phyloP scores from a whole-genome alignment of 805 yeast genomes.

The Kluyveromyces nonfermentans region DNA sequence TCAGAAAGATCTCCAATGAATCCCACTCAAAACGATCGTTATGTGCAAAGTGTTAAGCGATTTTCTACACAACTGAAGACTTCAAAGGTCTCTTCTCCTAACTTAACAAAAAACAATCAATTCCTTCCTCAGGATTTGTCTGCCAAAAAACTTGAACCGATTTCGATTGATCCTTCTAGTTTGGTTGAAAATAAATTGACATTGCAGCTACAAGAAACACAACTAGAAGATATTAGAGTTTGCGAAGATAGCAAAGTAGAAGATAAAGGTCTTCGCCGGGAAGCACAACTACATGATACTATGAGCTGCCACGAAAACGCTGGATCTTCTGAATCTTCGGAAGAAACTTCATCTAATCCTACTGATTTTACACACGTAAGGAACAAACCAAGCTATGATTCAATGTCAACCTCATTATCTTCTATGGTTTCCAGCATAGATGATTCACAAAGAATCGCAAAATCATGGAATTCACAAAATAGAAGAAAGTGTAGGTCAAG shows the following conservation, averaged over 20 bases:
- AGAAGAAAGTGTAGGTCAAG: slow-evolving; percentile 21
- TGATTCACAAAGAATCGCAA: slow-evolving; percentile 27
- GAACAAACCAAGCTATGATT: slow-evolving; percentile 23
- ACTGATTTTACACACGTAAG: slow-evolving; percentile 25
- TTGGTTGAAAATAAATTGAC: too few species aligned
- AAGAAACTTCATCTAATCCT: slow-evolving; percentile 24
- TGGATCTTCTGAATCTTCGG: slow-evolving; percentile 15
- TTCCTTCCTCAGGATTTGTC: background rate
- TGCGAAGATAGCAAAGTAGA: too few species aligned
- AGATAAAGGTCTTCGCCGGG: too few species aligned
- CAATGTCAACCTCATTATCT: slow-evolving; percentile 27
- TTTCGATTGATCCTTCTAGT: too few species aligned
- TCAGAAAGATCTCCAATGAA: background rate
- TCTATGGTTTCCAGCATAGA: slow-evolving; percentile 27
- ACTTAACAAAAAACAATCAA: background rate
- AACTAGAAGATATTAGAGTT: too few species aligned
- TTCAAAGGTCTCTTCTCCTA: background rate
- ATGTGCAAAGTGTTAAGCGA: slow-evolving; percentile 22
- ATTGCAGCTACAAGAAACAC: too few species aligned
- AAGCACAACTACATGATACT: background rate
- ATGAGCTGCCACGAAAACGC: slow-evolving; percentile 2
- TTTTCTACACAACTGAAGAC: slow-evolving; percentile 19
- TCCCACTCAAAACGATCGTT: slow-evolving; percentile 3
- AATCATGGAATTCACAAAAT: slow-evolving; percentile 29
- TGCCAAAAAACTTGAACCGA: background rate